A percentile compares a stretch with the other conserved stretches of the same genome.
Conservation (phyloP, 805 yeast species). For the Yamadazyma laniorum region DNA sequence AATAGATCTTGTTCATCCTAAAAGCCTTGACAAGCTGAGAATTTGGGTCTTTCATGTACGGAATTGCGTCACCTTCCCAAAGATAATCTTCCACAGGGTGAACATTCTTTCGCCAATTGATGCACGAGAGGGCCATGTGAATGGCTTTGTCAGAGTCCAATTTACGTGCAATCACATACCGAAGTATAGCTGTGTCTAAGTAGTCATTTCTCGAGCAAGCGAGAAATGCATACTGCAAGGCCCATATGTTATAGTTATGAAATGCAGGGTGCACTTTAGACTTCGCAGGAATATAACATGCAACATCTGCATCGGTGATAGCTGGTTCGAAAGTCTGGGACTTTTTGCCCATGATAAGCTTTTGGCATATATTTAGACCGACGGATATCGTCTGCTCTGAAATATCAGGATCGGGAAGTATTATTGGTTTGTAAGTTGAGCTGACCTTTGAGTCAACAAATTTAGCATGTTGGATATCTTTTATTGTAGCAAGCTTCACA, state of each 20-base stretch:
- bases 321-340: constrained; percentile 6
- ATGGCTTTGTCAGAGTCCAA: constrained; percentile 69
- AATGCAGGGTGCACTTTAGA: constrained; percentile 3
- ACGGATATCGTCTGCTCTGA: constrained; percentile 2
- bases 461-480: not conserved
- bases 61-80: constrained; percentile 64
- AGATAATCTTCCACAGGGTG: constrained; percentile 59
- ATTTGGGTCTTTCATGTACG: constrained; percentile 36
- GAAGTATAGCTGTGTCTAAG: constrained; percentile 71
- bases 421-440: not conserved
- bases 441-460: constrained; percentile 5
- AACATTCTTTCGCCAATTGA: constrained; percentile 69
- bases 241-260: constrained; percentile 1
- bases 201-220: constrained; percentile 55
- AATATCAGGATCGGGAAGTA: constrained; percentile 5
- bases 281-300: not conserved
- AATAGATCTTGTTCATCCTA: constrained; percentile 61
- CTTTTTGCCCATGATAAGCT: constrained; percentile 1
- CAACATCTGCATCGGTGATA: constrained; percentile 2
- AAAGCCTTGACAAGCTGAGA: constrained; percentile 51
- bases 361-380: constrained; percentile 5
- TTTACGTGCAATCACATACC: constrained; percentile 81
- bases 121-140: constrained; percentile 63
- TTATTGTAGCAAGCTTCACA: not conserved
- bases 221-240: constrained; percentile 10